Evolutionary conservation across 768 basidiomycete genomes (phyloP).

Genomic region (Psilocybe cyanescens): DNA sequence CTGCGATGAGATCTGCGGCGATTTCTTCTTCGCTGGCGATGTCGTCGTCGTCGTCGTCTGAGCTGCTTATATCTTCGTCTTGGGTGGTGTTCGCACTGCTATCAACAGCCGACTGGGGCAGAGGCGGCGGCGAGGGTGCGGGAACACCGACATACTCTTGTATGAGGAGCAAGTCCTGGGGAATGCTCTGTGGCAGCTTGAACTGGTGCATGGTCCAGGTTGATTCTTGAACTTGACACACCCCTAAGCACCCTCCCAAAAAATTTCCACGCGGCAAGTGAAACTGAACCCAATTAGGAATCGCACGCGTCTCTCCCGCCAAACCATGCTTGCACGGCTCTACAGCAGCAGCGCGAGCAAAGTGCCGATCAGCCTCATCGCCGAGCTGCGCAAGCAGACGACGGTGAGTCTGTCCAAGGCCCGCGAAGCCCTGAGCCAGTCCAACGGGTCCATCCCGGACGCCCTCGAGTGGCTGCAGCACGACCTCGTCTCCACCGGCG

Average conservation of each 20-base stretch:
- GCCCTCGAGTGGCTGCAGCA: slow-evolving; percentile 84
- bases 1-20: slow-evolving; percentile 57
- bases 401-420: slow-evolving; percentile 88
- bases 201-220: slow-evolving; percentile 45
- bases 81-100: slow-evolving; percentile 17
- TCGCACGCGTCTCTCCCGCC: slow-evolving; percentile 14
- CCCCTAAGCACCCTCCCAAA: slow-evolving; percentile 13
- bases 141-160: slow-evolving; percentile 59
- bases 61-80: slow-evolving; percentile 55
- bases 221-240: slow-evolving; percentile 9
- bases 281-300: slow-evolving; percentile 24
- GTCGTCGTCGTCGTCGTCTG: slow-evolving; percentile 41
- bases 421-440: slow-evolving; percentile 78
- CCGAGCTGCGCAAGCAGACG: slow-evolving; percentile 80
- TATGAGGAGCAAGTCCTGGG: slow-evolving; percentile 79
- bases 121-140: slow-evolving; percentile 5
- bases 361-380: slow-evolving; percentile 76
- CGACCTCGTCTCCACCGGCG: slow-evolving; percentile 72
- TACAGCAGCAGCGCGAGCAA: slow-evolving; percentile 66
- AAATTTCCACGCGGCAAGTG: slow-evolving; percentile 17
- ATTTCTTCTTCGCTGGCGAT: slow-evolving; percentile 81
- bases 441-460: slow-evolving; percentile 70
- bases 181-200: slow-evolving; percentile 61
- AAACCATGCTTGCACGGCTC: neutral
- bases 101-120: neutral